phyloP scores from a whole-genome alignment of 345 rosid species.

The Gossypium anomalum region DNA sequence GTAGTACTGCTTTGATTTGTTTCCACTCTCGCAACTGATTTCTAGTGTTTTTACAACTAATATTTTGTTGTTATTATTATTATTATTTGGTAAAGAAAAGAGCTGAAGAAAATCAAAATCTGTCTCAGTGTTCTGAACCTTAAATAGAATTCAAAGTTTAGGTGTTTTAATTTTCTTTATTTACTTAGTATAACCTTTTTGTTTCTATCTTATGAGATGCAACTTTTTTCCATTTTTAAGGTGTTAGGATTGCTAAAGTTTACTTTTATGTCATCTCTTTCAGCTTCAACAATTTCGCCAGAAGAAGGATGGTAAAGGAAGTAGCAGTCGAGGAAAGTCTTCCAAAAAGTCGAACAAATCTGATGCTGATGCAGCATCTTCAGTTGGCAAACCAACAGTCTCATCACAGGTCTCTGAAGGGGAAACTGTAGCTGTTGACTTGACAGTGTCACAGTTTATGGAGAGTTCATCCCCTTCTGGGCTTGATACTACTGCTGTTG shows the following conservation, averaged over 20 bases:
- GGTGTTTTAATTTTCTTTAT: background rate
- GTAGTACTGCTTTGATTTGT: background rate
- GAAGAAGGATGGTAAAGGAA: slow-evolving; percentile 75
- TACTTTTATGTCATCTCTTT: slow-evolving; percentile 17
- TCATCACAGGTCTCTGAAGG: slow-evolving; percentile 28
- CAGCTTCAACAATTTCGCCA: slow-evolving; percentile 98
- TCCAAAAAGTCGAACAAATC: slow-evolving; percentile 54
- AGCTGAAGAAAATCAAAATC: background rate
- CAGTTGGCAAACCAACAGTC: slow-evolving; percentile 22
- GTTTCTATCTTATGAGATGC: background rate
- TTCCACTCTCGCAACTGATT: background rate
- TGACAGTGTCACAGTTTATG: slow-evolving; percentile 27
- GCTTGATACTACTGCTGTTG: slow-evolving; percentile 28
- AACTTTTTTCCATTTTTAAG: background rate
- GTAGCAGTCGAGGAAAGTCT: slow-evolving; percentile 69
- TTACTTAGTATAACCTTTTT: background rate
- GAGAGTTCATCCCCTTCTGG: slow-evolving; percentile 31
- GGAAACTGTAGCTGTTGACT: slow-evolving; percentile 36
- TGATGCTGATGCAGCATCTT: slow-evolving; percentile 37
- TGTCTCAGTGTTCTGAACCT: slow-evolving; percentile 1
- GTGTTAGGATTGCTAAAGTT: slow-evolving; percentile 5
- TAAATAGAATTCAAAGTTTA: background rate
- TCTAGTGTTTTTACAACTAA: background rate
- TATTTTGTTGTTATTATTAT: background rate
- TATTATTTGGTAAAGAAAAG: background rate